Base-by-base conservation (phyloP, 164 flowering plant genomes). In the Aristolochia fimbriata region DNA sequence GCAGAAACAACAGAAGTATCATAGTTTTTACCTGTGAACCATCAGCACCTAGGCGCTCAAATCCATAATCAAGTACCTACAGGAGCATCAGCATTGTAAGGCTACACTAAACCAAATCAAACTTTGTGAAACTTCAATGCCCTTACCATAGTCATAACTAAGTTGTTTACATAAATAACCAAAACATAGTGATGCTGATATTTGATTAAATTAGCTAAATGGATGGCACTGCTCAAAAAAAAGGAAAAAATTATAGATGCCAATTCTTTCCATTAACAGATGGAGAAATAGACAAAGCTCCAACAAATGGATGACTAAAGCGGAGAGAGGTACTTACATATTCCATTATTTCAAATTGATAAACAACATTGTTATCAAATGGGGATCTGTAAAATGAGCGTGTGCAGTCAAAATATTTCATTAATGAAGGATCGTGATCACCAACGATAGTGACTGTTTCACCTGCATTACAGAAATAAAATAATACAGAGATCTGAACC, bases 271-370 rank as follows among this genome's bases (percentile, higher is more conserved):
- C 12, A 15, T 50, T 19, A 50, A n/a, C 53, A n/a, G 16, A 15
- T 49, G 16, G 20, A 49, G 20, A 49, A 7, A 49, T 20, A 15
- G 19, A 15, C 8, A 49, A 49, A 49, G 20, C n/a, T 49, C 20
- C 19, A 17, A 14, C 53, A 2, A n/a, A 33, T 30, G 16, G 43
- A 16, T 56, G 20, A n/a, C 1, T 15, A 24, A 15, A 59, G 59
- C 37, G 17, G 19, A 25, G 11, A 10, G 41, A 24, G 9, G 46
- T 47, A 50, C 96, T 79, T 78, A 94, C 99, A 74, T 86, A 88
- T 88, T 94, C 99, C 99, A 94, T 94, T 19, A 79, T 82, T 73
- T 94, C 97, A 73, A 90, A 94, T 63, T 94, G 99, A 75, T 73
- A 91, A 66, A 90, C 99, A 70, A 94, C 97, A 68, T 90, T 77